Conservation (phyloP, 2,329 filamentous ascomycete genomes). For the Fusarium sororula region DNA sequence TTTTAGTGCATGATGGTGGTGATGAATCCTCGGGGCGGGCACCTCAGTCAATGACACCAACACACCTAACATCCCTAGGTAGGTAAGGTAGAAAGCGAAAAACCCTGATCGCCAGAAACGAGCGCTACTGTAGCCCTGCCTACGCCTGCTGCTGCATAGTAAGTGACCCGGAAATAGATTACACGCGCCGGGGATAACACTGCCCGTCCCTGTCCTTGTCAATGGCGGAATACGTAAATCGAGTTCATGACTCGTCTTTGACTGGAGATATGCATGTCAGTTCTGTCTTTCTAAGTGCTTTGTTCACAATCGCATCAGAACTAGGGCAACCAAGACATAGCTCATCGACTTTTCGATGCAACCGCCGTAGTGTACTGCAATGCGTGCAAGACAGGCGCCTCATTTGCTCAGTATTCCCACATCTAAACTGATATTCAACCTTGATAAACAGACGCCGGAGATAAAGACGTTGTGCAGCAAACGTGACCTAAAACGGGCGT, state of each 20-base stretch:
- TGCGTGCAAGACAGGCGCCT: not conserved
- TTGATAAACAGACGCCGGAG: constrained; percentile 15
- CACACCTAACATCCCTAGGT: not conserved
- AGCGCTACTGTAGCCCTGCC: constrained; percentile 13
- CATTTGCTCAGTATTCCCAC: not conserved
- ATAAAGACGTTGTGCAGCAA: constrained; percentile 30
- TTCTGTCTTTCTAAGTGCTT: not conserved
- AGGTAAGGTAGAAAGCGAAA: not conserved
- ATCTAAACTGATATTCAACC: not conserved
- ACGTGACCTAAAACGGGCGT: constrained; percentile 23
- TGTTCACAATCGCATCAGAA: constrained; percentile 17
- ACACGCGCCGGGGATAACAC: constrained; percentile 26
- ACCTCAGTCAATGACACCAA: constrained; percentile 23
- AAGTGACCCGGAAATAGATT: constrained; percentile 30
- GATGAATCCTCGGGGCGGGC: not conserved
- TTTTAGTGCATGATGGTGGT: constrained; percentile 10
- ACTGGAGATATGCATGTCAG: not conserved
- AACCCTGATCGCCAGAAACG: constrained; percentile 31
- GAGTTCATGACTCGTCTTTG: constrained; percentile 3
- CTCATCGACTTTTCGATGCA: not conserved
- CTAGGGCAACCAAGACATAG: not conserved
- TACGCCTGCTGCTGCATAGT: not conserved
- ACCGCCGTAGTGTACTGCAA: not conserved
- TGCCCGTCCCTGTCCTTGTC: not conserved
- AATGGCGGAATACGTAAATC: constrained; percentile 16